Evolutionary conservation across 768 basidiomycete genomes (phyloP).

Genomic region (Boletus sensibilis): DNA sequence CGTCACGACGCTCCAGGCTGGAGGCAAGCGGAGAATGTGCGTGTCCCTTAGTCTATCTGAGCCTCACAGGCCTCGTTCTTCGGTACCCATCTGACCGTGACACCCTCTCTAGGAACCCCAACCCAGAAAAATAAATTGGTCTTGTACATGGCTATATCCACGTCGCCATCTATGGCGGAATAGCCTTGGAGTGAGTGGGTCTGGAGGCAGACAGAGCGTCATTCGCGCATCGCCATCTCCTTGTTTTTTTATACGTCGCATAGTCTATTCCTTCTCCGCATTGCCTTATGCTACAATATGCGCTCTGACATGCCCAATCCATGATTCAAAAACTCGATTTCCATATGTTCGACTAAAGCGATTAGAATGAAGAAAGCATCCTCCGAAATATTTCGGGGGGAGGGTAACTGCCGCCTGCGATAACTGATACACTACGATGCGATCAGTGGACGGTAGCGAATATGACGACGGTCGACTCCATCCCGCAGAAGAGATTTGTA

Average conservation of each 20-base stretch:
- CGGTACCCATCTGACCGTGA: constrained; percentile 5
- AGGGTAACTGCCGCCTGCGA: too few relatives aligned
- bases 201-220: constrained; percentile 9
- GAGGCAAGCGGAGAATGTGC: constrained; percentile 96
- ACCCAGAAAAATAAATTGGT: constrained; percentile 28
- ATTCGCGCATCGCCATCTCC: not conserved
- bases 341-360: not conserved
- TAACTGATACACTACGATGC: too few relatives aligned
- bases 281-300: constrained; percentile 25
- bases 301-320: constrained; percentile 22
- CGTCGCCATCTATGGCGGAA: constrained; percentile 16
- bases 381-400: not conserved
- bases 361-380: not conserved
- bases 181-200: constrained; percentile 9
- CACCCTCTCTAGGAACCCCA: constrained; percentile 25
- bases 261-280: constrained; percentile 1
- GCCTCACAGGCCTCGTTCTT: constrained; percentile 78
- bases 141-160: constrained; percentile 6
- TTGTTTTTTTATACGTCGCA: constrained; percentile 14
- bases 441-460: too few relatives aligned
- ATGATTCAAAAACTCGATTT: not conserved
- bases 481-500: too few relatives aligned
- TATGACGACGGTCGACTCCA: too few relatives aligned
- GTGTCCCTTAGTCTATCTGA: constrained; percentile 51
- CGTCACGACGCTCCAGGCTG: constrained; percentile 84